A percentile compares a stretch with the other conserved stretches of the same genome.
These are phyloP conservation scores for Metroxylon sagu DNA, from an alignment of 176 grass and related monocot genomes.

Conservation along the genomic window DNA sequence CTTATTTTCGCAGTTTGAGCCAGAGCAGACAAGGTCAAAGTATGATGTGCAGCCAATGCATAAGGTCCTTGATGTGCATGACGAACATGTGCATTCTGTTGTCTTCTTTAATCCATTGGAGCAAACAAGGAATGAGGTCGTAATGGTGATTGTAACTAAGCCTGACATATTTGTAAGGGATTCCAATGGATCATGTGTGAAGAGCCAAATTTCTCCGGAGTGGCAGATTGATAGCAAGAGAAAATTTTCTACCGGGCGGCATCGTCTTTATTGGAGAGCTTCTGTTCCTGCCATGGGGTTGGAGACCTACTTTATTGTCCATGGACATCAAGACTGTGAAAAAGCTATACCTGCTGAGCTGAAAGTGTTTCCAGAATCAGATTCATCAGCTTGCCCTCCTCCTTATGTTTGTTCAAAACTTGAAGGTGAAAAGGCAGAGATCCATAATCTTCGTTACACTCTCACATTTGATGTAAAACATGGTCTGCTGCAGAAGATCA, in stretches of 20 bases:
- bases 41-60: slow-evolving; percentile 84
- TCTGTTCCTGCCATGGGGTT: slow-evolving; percentile 88
- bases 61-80: slow-evolving; percentile 41
- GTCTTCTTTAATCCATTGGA: slow-evolving; percentile 83
- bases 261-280: slow-evolving; percentile 92
- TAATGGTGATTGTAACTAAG: slow-evolving; percentile 68
- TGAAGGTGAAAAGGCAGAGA: slow-evolving; percentile 52
- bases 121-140: slow-evolving; percentile 87
- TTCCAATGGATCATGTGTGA: slow-evolving; percentile 78
- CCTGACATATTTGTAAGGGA: slow-evolving; percentile 70
- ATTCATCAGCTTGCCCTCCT: slow-evolving; percentile 66
- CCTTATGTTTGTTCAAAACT: slow-evolving; percentile 80
- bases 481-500: slow-evolving; percentile 67
- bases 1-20: slow-evolving; percentile 69
- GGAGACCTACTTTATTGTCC: slow-evolving; percentile 69
- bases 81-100: slow-evolving; percentile 41
- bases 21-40: slow-evolving; percentile 66
- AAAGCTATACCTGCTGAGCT: slow-evolving; percentile 56
- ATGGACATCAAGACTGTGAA: slow-evolving; percentile 49
- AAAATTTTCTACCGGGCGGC: slow-evolving; percentile 41
- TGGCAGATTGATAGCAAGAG: slow-evolving; percentile 51
- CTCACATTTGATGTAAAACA: slow-evolving; percentile 75
- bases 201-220: slow-evolving; percentile 82
- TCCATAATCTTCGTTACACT: slow-evolving; percentile 53
- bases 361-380: slow-evolving; percentile 40